These are phyloP conservation scores for Phialocephala subalpina DNA, from an alignment of 2,329 filamentous ascomycete genomes.

Conservation along the genomic window DNA sequence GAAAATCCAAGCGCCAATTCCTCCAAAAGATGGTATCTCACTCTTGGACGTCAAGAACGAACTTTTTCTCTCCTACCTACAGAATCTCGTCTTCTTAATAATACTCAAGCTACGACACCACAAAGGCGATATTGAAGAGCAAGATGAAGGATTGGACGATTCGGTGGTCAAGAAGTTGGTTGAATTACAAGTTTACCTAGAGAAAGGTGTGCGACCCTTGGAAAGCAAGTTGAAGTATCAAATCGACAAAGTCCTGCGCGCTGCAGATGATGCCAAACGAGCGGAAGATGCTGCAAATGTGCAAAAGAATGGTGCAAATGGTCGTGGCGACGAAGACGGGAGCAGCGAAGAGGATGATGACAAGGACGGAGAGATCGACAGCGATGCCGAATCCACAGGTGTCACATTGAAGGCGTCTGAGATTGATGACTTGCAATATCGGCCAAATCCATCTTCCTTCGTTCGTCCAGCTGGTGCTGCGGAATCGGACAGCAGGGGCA, in stretches of 20 bases:
- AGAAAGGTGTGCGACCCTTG: constrained; percentile 88
- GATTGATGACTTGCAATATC: constrained; percentile 67
- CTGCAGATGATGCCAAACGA: constrained; percentile 70
- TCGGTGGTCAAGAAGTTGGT: constrained; percentile 86
- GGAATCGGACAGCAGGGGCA: constrained; percentile 43
- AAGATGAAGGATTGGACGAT: constrained; percentile 60
- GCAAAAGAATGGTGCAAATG: constrained; percentile 23
- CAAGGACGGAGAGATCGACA: constrained; percentile 47
- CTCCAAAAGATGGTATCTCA: constrained; percentile 88
- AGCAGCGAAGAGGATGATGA: constrained; percentile 28
- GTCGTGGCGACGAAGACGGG: constrained; percentile 28
- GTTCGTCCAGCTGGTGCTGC: constrained; percentile 38
- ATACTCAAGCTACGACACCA: constrained; percentile 77
- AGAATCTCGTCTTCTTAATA: constrained; percentile 90
- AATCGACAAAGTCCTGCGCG: constrained; percentile 91
- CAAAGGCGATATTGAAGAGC: constrained; percentile 45
- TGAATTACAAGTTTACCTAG: constrained; percentile 89
- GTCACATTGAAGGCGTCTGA: constrained; percentile 37
- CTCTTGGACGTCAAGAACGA: constrained; percentile 97
- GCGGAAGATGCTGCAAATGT: constrained; percentile 48
- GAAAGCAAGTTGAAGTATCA: constrained; percentile 94
- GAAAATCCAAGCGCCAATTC: constrained; percentile 67
- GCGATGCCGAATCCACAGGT: constrained; percentile 38
- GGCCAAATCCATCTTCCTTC: constrained; percentile 63
- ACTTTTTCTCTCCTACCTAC: constrained; percentile 93